phyloP scores from a whole-genome alignment of 345 rosid species.

The Eutrema yunnanense region DNA sequence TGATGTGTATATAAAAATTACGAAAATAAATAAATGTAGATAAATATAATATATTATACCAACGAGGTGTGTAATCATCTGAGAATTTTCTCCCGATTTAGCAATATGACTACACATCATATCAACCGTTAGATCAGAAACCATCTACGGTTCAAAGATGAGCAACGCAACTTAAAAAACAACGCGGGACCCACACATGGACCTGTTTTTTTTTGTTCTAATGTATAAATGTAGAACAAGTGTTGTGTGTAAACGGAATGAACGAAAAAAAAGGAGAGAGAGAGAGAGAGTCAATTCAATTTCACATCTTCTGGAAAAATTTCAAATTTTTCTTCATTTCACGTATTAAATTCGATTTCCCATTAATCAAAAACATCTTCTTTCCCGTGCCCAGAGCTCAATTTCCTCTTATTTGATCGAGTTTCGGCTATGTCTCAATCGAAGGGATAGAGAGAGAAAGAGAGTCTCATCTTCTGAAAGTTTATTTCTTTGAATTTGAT shows the following conservation, averaged over 20 bases:
- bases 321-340: constrained; percentile 22
- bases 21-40: not conserved
- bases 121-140: constrained; percentile 14
- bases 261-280: not conserved
- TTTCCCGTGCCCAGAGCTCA: constrained; percentile 43
- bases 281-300: constrained; percentile 15
- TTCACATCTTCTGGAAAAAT: constrained; percentile 21
- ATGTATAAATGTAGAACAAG: constrained; percentile 28
- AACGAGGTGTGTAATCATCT: not conserved
- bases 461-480: constrained; percentile 12
- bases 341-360: constrained; percentile 26
- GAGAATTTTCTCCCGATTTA: constrained; percentile 13
- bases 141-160: constrained; percentile 7
- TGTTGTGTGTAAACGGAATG: constrained; percentile 22
- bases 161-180: not conserved
- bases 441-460: not conserved
- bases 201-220: not conserved
- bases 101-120: not conserved
- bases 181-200: constrained; percentile 22
- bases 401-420: constrained; percentile 16
- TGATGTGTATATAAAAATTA: not conserved
- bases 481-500: constrained; percentile 24
- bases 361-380: constrained; percentile 26
- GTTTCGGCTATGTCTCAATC: not conserved
- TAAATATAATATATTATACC: not conserved